These are phyloP conservation scores for Aspergillus glaucus DNA, from an alignment of 2,329 filamentous ascomycete species.

Conservation along the genomic window DNA sequence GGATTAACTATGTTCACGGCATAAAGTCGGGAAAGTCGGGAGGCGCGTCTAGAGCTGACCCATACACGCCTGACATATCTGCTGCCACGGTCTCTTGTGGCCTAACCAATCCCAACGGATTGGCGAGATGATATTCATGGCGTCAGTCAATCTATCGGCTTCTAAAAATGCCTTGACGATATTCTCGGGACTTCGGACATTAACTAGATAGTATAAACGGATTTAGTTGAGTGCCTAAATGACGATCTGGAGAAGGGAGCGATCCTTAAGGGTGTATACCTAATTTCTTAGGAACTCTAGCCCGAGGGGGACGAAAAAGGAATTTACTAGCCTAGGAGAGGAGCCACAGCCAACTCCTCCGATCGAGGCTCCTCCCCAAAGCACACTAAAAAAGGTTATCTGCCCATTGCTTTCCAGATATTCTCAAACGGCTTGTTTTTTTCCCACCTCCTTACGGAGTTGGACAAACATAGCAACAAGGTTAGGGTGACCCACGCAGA, in stretches of 20 bases:
- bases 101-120: not conserved
- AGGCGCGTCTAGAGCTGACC: conserved; percentile 19
- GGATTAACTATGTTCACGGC: not conserved
- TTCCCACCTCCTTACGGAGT: conserved; percentile 1
- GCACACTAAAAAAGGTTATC: conserved; percentile 1
- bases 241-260: conserved; percentile 5
- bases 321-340: not conserved
- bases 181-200: conserved; percentile 4
- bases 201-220: not conserved
- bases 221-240: conserved; percentile 1
- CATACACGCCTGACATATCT: conserved; percentile 7
- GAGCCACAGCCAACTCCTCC: not conserved
- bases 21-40: conserved; percentile 15
- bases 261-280: conserved; percentile 6
- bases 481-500: conserved; percentile 17
- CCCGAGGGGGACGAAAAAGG: not conserved
- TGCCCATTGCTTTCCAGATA: not conserved
- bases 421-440: conserved; percentile 1
- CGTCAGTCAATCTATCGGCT: not conserved
- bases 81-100: conserved; percentile 11
- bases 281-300: conserved; percentile 3
- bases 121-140: not conserved
- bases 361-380: not conserved
- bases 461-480: conserved; percentile 8
- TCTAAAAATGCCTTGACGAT: not conserved